Percentiles rank a stretch among this genome's conserved stretches.
Conservation (phyloP, 768 basidiomycete genomes). For the Podaxis mareebaensis region DNA sequence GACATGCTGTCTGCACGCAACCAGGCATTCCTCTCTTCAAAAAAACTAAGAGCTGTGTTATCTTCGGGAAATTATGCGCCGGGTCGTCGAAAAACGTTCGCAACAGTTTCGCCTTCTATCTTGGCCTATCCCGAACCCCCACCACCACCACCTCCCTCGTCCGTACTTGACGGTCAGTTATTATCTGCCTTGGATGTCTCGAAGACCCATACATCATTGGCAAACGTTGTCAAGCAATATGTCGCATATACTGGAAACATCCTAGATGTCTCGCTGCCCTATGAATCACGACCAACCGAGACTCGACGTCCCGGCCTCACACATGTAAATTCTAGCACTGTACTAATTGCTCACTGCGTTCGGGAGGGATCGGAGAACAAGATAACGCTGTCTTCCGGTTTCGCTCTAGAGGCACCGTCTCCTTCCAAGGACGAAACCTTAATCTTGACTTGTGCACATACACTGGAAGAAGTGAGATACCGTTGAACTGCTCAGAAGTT, state of each 20-base stretch:
- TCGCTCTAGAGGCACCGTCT: conserved; percentile 42
- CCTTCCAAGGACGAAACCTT: conserved; percentile 29
- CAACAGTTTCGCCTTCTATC: conserved; percentile 29
- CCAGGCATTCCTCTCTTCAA: neutral
- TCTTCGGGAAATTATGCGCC: neutral
- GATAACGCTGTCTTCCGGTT: conserved; percentile 57
- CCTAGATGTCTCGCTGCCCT: conserved; percentile 42
- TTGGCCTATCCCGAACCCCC: conserved; percentile 18
- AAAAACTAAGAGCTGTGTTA: neutral
- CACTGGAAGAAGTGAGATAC: conserved; percentile 54
- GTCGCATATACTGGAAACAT: conserved; percentile 40
- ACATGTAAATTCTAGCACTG: conserved; percentile 29
- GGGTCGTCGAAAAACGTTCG: conserved; percentile 17
- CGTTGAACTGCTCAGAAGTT: neutral
- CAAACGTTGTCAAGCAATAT: conserved; percentile 44
- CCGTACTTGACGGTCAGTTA: conserved; percentile 26
- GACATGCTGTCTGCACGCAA: neutral
- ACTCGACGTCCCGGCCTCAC: conserved; percentile 29
- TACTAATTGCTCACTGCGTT: conserved; percentile 55
- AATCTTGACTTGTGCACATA: conserved; percentile 62
- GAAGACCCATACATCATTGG: conserved; percentile 23
- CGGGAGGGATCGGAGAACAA: conserved; percentile 37
- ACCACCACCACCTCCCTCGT: conserved; percentile 18
- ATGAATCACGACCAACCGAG: conserved; percentile 48
- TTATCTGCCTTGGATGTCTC: conserved; percentile 22